Conservation (phyloP, 306 rosid genomes). For the Alnus rubra region DNA sequence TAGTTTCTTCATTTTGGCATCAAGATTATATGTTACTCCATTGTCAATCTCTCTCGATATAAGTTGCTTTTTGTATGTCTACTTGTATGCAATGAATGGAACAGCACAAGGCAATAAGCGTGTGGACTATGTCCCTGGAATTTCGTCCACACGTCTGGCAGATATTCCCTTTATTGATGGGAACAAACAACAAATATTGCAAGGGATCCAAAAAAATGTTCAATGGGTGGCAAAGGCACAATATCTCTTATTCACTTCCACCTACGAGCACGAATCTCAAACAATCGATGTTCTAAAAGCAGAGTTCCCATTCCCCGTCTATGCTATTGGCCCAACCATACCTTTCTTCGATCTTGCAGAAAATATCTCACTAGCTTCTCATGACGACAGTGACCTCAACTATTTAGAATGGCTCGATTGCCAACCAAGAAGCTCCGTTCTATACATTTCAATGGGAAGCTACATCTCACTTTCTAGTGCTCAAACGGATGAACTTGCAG, state of each 20-base stretch:
- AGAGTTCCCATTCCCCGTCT: constrained; percentile 28
- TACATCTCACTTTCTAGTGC: constrained; percentile 32
- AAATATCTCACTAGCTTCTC: background rate
- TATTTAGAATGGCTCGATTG: constrained; percentile 37
- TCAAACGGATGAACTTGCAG: constrained; percentile 46
- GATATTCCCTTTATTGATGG: constrained; percentile 20
- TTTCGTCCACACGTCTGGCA: constrained; percentile 27
- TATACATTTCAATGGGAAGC: constrained; percentile 45
- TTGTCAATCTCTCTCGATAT: background rate
- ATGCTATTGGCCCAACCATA: constrained; percentile 42
- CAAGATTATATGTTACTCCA: too few relatives aligned
- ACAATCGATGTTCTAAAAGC: constrained; percentile 23
- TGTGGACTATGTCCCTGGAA: constrained; percentile 41
- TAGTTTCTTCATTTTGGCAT: too few relatives aligned
- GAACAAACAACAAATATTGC: constrained; percentile 2
- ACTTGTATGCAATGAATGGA: background rate
- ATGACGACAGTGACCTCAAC: background rate
- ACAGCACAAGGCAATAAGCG: constrained; percentile 24
- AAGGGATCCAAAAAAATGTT: constrained; percentile 24
- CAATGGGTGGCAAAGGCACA: constrained; percentile 26
- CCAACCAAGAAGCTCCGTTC: constrained; percentile 42
- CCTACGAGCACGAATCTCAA: constrained; percentile 35
- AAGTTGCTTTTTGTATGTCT: background rate
- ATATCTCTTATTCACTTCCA: constrained; percentile 30
- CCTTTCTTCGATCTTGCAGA: constrained; percentile 25